These are phyloP conservation scores for Linaria vulgaris DNA, from an alignment of 257 asterid genomes.

Conservation along the genomic window DNA sequence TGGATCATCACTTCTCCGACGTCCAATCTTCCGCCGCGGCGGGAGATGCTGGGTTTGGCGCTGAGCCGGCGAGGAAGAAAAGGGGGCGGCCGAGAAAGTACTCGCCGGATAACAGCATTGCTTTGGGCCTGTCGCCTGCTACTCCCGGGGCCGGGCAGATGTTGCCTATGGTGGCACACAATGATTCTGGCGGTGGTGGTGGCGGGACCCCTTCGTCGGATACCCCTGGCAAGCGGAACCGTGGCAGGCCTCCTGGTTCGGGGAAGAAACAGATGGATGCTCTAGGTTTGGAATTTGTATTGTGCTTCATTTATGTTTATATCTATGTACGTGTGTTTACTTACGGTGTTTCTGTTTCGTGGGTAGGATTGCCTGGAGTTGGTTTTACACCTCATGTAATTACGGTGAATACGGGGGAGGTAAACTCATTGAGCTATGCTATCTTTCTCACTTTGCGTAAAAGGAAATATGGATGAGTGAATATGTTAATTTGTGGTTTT, in stretches of 20 bases:
- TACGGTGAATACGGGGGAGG: conserved; percentile 45
- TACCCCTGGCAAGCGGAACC: conserved; percentile 34
- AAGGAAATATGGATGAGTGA: too few species aligned
- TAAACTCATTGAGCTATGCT: conserved; percentile 15
- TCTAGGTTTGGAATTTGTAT: conserved; percentile 28
- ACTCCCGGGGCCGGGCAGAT: conserved; percentile 49
- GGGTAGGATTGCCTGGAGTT: conserved; percentile 45
- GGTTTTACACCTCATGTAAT: conserved; percentile 52
- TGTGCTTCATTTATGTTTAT: neutral
- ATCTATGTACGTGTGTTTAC: neutral
- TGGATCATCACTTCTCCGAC: conserved; percentile 53
- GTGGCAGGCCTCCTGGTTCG: conserved; percentile 56
- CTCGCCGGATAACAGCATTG: conserved; percentile 77
- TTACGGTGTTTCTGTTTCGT: conserved; percentile 22
- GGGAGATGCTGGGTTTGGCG: conserved; percentile 47
- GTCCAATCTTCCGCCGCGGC: conserved; percentile 46
- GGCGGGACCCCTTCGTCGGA: conserved; percentile 40
- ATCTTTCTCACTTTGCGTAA: neutral
- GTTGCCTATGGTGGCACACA: conserved; percentile 33
- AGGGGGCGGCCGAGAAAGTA: conserved; percentile 89
- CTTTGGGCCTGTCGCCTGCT: conserved; percentile 61
- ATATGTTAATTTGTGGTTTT: too few species aligned
- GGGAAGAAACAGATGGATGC: conserved; percentile 46
- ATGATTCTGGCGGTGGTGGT: conserved; percentile 40
- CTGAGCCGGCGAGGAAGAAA: conserved; percentile 68